Base-by-base conservation (phyloP, 73 alveolate genomes). In the Urostyla sp. region DNA sequence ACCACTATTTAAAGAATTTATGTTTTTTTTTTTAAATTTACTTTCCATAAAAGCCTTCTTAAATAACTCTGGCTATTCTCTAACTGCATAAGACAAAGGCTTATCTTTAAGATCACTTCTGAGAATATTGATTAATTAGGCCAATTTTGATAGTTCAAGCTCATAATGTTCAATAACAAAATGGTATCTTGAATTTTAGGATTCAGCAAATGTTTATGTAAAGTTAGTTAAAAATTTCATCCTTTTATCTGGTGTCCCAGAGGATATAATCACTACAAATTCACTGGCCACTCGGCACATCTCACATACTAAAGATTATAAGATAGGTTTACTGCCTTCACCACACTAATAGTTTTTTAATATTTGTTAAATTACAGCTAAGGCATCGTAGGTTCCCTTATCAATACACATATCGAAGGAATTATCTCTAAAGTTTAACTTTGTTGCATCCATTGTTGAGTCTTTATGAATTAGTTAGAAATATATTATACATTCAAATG, bases 371-470 rank as follows among this genome's bases (percentile, higher is more conserved):
- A 16, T 66, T 75, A 75, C 88, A 31, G 87, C 90, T 16, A 87
- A 59, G 2, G 94, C 94, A 55, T 87, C 94, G 72, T 40, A 81
- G 0, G 94, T 87, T 7, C 94, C 94, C 57, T 87, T 87, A 45
- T 87, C 94, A 21, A 87, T 40, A 7, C 59, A 44, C 21, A 87
- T 5, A 52, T 87, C 94, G 58, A 87, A 87, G 36, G 72, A 30
- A 35, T 67, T 38, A 50, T 80, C 91, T 37, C 52, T 57, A 38
- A 80, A 67, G 13, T 48, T 52, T 67, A 66, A 37, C 24, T 57
- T 69, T 3, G 91, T 80, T 0, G 89, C 89, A 67, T 87, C 94
- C 84, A 66, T 66, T 3, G 80, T 49, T 6, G 44, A 23, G 26
- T 40, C 80, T 66, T 6, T 6, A 21, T 18, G 8, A 59, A 10